Base-by-base conservation (phyloP, 495 filamentous ascomycete species). In the Terfezia boudieri region DNA sequence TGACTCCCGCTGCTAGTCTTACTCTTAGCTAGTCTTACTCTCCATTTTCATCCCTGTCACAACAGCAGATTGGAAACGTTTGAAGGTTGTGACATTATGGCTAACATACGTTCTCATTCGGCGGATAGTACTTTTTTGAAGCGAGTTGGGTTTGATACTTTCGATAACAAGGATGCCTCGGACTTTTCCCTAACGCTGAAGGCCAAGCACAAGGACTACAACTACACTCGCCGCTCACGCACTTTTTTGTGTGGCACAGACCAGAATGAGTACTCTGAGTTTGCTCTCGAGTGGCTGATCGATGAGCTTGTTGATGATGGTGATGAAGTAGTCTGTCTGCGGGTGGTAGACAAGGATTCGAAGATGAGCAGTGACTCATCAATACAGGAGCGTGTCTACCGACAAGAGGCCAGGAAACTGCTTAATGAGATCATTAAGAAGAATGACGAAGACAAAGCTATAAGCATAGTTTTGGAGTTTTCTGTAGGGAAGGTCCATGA, bases 241-340 rank as follows among this genome's bases (percentile, higher is more conserved):
- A 95, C 87, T 2, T 95, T 95, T 65, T 77, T 96, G 60, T 89
- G 87, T 53, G 90, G 90, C 1, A 86, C 86, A 36, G 90, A 98
- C 67, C 82, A 92, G 64, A 90, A 96, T 61, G 79, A 85, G 55
- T 96, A 96, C 68, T 94, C 89, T 17, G 87, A 95, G 51, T 92
- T 86, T 70, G 90, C 90, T 9, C 73, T 98, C 11, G 80, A 92
- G 64, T 98, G 88, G 86, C 74, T 95, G 50, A 76, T 98, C 32
- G 86, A 92, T 62, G 87, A 94, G 64, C 71, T 96, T 58, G 88
- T 95, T 20, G 89, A 95, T 61, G 90, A 96, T 67, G 90, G 92
- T 10, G 90, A 98, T 63, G 85, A 96, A 68, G 84, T 98, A 53
- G 81, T 98, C 37, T 98, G 90, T 68, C 74, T 98, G 41, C 75